Conservation (phyloP, 176 grass and related monocot genomes). For the Cenchrus fungigraminus region DNA sequence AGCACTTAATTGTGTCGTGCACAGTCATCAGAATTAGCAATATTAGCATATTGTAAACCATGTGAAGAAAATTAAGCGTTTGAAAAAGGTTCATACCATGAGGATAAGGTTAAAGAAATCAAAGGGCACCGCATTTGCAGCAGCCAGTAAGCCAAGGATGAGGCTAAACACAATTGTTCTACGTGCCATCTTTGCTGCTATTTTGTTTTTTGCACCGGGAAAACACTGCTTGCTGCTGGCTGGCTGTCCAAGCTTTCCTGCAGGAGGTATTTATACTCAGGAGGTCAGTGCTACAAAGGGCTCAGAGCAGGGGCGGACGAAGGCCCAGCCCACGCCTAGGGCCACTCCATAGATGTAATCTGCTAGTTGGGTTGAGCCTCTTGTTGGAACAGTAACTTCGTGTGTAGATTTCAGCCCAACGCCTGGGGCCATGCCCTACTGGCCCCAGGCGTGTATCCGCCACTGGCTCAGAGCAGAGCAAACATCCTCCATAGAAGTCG, state of each 20-base stretch:
- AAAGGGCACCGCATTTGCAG: conserved; percentile 36
- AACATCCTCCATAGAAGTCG: neutral
- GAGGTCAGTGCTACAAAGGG: neutral
- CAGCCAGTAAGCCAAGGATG: conserved; percentile 25
- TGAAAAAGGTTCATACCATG: conserved; percentile 37
- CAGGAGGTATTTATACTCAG: conserved; percentile 34
- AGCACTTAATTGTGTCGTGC: neutral
- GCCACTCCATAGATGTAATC: too few species aligned
- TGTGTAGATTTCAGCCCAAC: too few species aligned
- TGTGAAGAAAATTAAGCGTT: neutral
- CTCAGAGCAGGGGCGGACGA: too few species aligned
- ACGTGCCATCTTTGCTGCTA: conserved; percentile 29
- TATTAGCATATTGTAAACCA: neutral
- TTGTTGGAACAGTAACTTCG: too few species aligned
- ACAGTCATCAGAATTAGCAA: neutral
- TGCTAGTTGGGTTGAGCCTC: too few species aligned
- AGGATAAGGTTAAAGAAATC: conserved; percentile 57
- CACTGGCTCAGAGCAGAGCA: neutral
- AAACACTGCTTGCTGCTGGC: neutral
- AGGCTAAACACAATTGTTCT: conserved; percentile 28
- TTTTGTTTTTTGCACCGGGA: neutral
- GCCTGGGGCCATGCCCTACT: too few species aligned
- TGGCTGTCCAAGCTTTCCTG: neutral
- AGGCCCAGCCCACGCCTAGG: too few species aligned
- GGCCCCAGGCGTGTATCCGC: too few species aligned